Evolutionary conservation across 345 rosid species (phyloP).

Genomic region (Citrus unshiu): DNA sequence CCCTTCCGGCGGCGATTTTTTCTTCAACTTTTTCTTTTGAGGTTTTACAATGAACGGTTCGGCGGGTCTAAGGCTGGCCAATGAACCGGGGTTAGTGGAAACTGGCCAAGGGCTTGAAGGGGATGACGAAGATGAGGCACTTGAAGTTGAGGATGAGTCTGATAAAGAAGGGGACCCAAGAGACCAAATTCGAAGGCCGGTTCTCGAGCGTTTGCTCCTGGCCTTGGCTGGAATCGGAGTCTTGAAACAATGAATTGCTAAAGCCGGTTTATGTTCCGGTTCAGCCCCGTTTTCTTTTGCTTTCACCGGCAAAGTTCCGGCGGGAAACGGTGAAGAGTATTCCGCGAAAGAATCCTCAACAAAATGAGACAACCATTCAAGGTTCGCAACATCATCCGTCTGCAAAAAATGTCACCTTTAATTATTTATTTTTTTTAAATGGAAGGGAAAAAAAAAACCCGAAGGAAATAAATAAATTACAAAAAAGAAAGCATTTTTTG

Average conservation of each 20-base stretch:
- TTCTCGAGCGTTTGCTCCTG: slow-evolving; percentile 74
- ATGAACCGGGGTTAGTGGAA: slow-evolving; percentile 10
- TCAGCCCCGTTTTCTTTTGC: slow-evolving; percentile 22
- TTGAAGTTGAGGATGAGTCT: slow-evolving; percentile 45
- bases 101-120: slow-evolving; percentile 30
- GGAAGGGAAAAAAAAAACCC: not conserved
- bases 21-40: slow-evolving; percentile 36
- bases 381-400: slow-evolving; percentile 69
- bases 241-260: slow-evolving; percentile 24
- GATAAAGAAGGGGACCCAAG: slow-evolving; percentile 52
- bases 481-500: not conserved
- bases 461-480: not conserved
- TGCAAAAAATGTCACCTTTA: slow-evolving; percentile 25
- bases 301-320: slow-evolving; percentile 27
- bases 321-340: slow-evolving; percentile 41
- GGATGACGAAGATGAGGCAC: slow-evolving; percentile 30
- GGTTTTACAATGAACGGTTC: slow-evolving; percentile 23
- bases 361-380: slow-evolving; percentile 87
- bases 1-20: slow-evolving; percentile 12
- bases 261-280: slow-evolving; percentile 17
- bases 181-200: slow-evolving; percentile 55
- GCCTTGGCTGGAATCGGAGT: slow-evolving; percentile 70
- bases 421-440: not conserved
- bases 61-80: slow-evolving; percentile 14
- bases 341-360: slow-evolving; percentile 82